phyloP scores from a whole-genome alignment of 257 asterid species.

The Primulina eburnea region DNA sequence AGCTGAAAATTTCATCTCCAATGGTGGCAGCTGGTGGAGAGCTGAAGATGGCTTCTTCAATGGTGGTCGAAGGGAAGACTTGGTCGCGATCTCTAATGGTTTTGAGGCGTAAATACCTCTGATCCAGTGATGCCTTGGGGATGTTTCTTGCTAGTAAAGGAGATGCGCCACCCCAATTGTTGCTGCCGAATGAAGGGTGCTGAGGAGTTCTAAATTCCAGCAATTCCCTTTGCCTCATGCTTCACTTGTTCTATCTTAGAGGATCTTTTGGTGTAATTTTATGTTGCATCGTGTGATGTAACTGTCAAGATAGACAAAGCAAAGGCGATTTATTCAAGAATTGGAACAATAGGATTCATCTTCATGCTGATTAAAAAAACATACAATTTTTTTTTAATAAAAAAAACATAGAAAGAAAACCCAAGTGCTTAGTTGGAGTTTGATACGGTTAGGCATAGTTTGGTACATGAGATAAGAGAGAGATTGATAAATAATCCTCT shows the following conservation, averaged over 20 bases:
- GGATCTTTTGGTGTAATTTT: neutral
- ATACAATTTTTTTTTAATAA: no score
- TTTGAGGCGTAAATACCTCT: slow-evolving; percentile 47
- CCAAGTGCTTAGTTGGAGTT: slow-evolving; percentile 18
- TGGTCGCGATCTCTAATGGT: slow-evolving; percentile 38
- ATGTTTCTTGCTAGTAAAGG: slow-evolving; percentile 65
- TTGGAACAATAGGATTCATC: slow-evolving; percentile 22
- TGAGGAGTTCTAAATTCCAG: slow-evolving; percentile 69
- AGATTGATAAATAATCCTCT: no score
- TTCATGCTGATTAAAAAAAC: neutral
- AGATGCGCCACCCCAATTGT: slow-evolving; percentile 83
- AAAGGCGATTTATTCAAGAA: slow-evolving; percentile 35
- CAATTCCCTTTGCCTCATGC: slow-evolving; percentile 38
- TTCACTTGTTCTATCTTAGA: neutral
- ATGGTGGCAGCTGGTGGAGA: slow-evolving; percentile 28
- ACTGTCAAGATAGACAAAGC: slow-evolving; percentile 15
- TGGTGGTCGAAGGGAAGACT: slow-evolving; percentile 32
- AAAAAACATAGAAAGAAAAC: neutral
- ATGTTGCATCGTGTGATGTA: neutral
- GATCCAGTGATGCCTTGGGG: slow-evolving; percentile 60
- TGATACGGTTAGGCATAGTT: slow-evolving; percentile 23
- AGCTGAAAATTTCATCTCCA: slow-evolving; percentile 34
- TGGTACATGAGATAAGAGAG: no score
- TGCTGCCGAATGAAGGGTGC: slow-evolving; percentile 55
- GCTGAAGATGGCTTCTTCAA: slow-evolving; percentile 29